Evolutionary conservation across 2,329 filamentous ascomycete genomes (phyloP), one percentile per base, ranked within the genome.

Genomic region (Teratosphaeria epicoccoides): DNA sequence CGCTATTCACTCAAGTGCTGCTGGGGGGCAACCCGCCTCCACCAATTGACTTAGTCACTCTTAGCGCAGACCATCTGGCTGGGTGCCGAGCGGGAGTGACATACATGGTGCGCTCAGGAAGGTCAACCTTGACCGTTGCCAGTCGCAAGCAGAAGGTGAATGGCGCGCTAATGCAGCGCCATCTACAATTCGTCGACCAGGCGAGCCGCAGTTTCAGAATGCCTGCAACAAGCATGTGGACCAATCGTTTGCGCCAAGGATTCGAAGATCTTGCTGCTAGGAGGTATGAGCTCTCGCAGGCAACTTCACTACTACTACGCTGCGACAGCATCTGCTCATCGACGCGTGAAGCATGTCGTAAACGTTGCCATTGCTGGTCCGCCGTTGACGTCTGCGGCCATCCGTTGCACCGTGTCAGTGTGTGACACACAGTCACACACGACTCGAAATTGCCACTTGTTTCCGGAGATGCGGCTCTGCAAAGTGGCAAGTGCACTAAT

Each of bases 131-230:
- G n/a, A n/a, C n/a, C n/a, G n/a, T n/a, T n/a, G 49, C 43, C 33
- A 17, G 33, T 40, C 33, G 33, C 33, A 40, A 40, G 33, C 33
- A 25, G 24, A 46, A 43, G 53, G 43, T 24, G 43, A 43, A 43
- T 44, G 40, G 46, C 37, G 47, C 55, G 50, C 55, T 55, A 55
- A 56, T 52, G 55, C 52, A 47, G 23, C 24, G 23, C 20, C 3
- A 29, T 26, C 46, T 47, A 46, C 24, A 26, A 24, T 46, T 46
- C 23, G 44, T 46, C 25, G 44, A 46, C 23, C 25, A 22, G 44
- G 25, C 44, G 44, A 25, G 25, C 44, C 25, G 25, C 44, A 17
- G 44, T 46, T 46, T 46, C 44, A 46, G 44, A 11, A 28, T 28
- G 44, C 23, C 44, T 46, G 44, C 33, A 17, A 40, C 20, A 17